Evolutionary conservation across 2,329 filamentous ascomycete genomes (phyloP), one percentile per base, ranked within the genome.

Genomic region (Xylaria sp.): DNA sequence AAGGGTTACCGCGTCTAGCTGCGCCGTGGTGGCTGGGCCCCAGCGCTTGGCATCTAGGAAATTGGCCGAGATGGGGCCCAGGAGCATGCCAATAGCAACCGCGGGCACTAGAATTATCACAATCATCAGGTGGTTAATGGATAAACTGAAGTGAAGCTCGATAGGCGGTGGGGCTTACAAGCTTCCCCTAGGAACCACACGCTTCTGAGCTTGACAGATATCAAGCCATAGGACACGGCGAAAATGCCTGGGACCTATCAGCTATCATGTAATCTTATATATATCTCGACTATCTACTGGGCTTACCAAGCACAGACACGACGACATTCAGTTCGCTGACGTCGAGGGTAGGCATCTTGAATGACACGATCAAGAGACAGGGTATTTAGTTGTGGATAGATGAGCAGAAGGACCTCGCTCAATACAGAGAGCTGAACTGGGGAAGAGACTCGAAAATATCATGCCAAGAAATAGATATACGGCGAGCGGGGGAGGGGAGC

Each of bases 111-210:
- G n/a, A n/a, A n/a, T n/a, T n/a, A n/a, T n/a, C n/a, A n/a, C n/a
- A n/a, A n/a, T n/a, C n/a, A 34, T 7, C 8, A 39, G 16, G 42
- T 8, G 2, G 8, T 54, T 9, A 39, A 20, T 21, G 19, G 26
- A 50, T 19, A 59, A 11, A 50, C 5, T 18, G 20, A 50, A 9
- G 21, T 18, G 9, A 37, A 37, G 7, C 7, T 29, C 13, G 18
- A 39, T 7, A 29, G 5, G 40, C 20, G 39, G 17, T 9, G 18
- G 8, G 39, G 70, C 78, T 65, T 65, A 81, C 79, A 63, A 20
- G 80, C 80, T 71, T 83, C 80, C 17, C 80, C 80, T 4, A 83
- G 69, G 58, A 81, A 82, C 78, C 78, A 82, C 29, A 69, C 67
- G 44, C 74, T 72, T 68, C 82, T 83, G 59, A 83, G 74, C 65